A percentile compares a stretch with the other conserved stretches of the same genome.
phyloP scores from a whole-genome alignment of 495 filamentous ascomycete genomes.

The Wilcoxina mikolae region DNA sequence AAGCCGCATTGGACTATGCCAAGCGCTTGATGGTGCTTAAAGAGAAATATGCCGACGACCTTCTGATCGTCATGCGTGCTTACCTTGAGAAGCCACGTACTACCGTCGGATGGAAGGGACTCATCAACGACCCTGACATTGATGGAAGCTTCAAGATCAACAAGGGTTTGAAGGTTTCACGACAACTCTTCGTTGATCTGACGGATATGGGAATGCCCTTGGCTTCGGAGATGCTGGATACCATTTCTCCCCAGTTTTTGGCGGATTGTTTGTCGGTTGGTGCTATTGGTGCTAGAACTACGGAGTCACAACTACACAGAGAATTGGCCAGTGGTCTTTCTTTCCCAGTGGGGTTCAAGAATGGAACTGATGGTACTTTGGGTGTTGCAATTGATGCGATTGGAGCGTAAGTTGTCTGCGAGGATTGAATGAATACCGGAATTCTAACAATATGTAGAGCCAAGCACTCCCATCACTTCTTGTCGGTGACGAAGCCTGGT shows the following conservation, averaged over 20 bases:
- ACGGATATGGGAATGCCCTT: conserved; percentile 95
- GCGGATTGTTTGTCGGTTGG: conserved; percentile 88
- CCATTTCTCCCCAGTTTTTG: conserved; percentile 94
- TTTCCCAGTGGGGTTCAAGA: conserved; percentile 99
- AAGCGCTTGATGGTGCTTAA: conserved; percentile 65
- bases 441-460: conserved; percentile 35
- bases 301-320: conserved; percentile 87
- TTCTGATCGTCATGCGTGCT: conserved; percentile 91
- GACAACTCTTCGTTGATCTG: conserved; percentile 88
- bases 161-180: conserved; percentile 75
- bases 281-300: conserved; percentile 88
- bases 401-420: conserved; percentile 41
- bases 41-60: conserved; percentile 75
- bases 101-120: conserved; percentile 96
- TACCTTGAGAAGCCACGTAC: conserved; percentile 99
- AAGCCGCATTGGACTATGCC: conserved; percentile 87
- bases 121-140: conserved; percentile 98
- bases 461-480: conserved; percentile 86
- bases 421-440: not conserved
- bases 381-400: conserved; percentile 92
- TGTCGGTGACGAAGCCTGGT: conserved; percentile 95
- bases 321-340: conserved; percentile 86
- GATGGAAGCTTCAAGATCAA: conserved; percentile 99
- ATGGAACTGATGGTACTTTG: conserved; percentile 87
- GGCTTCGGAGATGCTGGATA: conserved; percentile 96